A percentile compares a stretch with the other conserved stretches of the same genome.
These are phyloP conservation scores for Fusarium illudens DNA, from an alignment of 2,329 filamentous ascomycete genomes.

Conservation along the genomic window DNA sequence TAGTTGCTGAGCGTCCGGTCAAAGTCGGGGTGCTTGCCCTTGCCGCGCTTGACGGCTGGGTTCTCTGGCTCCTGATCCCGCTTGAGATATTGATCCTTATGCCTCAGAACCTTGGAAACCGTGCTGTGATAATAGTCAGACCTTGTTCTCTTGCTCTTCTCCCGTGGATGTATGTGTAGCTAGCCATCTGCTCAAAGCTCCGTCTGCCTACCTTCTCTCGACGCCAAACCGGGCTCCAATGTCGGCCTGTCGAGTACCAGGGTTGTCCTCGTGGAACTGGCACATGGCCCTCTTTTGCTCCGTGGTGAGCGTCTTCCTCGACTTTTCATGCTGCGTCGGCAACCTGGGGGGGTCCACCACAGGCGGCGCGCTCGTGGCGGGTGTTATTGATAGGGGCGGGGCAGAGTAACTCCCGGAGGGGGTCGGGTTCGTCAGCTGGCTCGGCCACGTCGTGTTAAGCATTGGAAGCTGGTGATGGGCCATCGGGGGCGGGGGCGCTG, in stretches of 20 bases:
- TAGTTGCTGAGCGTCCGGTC: constrained; percentile 90
- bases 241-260: constrained; percentile 91
- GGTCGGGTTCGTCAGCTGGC: constrained; percentile 78
- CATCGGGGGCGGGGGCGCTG: constrained; percentile 50
- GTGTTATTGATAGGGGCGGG: constrained; percentile 66
- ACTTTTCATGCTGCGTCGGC: constrained; percentile 62
- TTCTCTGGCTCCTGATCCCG: constrained; percentile 75
- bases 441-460: constrained; percentile 80
- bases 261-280: constrained; percentile 89
- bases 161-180: background rate
- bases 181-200: background rate
- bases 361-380: constrained; percentile 61
- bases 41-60: constrained; percentile 79
- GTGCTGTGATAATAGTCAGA: constrained; percentile 69
- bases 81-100: constrained; percentile 93
- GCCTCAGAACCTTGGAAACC: constrained; percentile 95
- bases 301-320: constrained; percentile 88
- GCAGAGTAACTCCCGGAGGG: constrained; percentile 63
- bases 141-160: constrained; percentile 40
- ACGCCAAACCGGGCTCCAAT: constrained; percentile 96
- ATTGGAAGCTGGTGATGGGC: constrained; percentile 71
- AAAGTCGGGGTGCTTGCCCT: constrained; percentile 88
- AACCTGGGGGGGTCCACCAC: constrained; percentile 42
- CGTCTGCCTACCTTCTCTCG: constrained; percentile 82
- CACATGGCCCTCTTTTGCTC: constrained; percentile 94